Conservation (phyloP, 163 green algal genomes). For the Chlorella variabilis region DNA sequence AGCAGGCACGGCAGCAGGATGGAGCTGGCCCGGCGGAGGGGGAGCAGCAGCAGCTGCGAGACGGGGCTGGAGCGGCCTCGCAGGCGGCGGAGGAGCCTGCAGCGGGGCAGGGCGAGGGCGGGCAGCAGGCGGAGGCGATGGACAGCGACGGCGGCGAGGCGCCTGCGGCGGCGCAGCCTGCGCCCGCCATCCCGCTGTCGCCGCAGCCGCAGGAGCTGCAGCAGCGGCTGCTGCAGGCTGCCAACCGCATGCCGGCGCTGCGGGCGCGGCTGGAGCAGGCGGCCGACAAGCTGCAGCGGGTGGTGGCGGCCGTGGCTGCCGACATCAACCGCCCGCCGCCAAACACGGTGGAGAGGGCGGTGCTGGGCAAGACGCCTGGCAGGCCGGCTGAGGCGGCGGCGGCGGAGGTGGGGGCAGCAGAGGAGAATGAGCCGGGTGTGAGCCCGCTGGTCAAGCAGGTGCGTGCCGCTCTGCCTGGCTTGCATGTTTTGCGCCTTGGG, state of each 20-base stretch:
- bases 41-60: not conserved
- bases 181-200: constrained; percentile 7
- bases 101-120: not conserved
- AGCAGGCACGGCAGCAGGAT: not conserved
- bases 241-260: constrained; percentile 37
- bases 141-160: not conserved
- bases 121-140: not conserved
- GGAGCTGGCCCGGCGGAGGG: not conserved
- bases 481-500: not conserved
- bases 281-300: constrained; percentile 28
- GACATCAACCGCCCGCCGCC: constrained; percentile 30
- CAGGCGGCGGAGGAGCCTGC: not conserved
- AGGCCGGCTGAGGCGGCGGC: not conserved
- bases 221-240: constrained; percentile 27
- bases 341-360: constrained; percentile 42
- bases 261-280: constrained; percentile 44
- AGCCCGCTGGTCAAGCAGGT: constrained; percentile 32
- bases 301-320: constrained; percentile 10
- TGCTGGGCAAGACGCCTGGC: constrained; percentile 42
- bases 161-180: not conserved
- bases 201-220: constrained; percentile 34
- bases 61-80: not conserved
- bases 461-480: not conserved
- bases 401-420: no score
- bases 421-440: constrained; percentile 11